A percentile compares a stretch with the other conserved stretches of the same genome.
Evolutionary conservation across 1,284 basidiomycete species (phyloP).

Genomic region (Anthracocystis panici-leucophaei): DNA sequence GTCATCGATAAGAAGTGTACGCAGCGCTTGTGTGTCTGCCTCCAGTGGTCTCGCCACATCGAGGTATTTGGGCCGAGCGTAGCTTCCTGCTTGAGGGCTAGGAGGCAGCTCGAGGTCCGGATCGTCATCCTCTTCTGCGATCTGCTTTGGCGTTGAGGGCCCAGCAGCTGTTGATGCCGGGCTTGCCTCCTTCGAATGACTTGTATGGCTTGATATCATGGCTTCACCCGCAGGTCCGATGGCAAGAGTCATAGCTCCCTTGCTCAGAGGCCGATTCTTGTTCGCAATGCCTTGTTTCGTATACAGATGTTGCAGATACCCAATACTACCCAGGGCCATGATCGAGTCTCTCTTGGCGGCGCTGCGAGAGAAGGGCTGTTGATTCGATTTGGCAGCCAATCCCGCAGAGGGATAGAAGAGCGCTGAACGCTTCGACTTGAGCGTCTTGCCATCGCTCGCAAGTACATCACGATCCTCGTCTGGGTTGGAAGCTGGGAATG

Average conservation of each 20-base stretch:
- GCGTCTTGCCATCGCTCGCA: slow-evolving; percentile 33
- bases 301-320: slow-evolving; percentile 58
- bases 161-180: background rate
- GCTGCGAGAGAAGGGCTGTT: slow-evolving; percentile 56
- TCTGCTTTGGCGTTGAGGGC: slow-evolving; percentile 4
- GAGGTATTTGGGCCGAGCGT: slow-evolving; percentile 31
- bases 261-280: slow-evolving; percentile 39
- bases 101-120: slow-evolving; percentile 29
- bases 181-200: background rate
- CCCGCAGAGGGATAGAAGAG: slow-evolving; percentile 52
- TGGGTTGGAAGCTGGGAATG: slow-evolving; percentile 34
- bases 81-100: slow-evolving; percentile 35
- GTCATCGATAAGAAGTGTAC: slow-evolving; percentile 21
- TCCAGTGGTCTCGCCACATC: slow-evolving; percentile 50
- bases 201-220: slow-evolving; percentile 15
- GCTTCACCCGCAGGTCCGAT: slow-evolving; percentile 55
- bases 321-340: slow-evolving; percentile 58
- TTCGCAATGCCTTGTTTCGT: slow-evolving; percentile 59
- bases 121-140: slow-evolving; percentile 23
- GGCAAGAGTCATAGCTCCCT: slow-evolving; percentile 44
- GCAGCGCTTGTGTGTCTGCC: slow-evolving; percentile 46
- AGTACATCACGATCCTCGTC: slow-evolving; percentile 38
- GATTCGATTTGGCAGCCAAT: slow-evolving; percentile 49
- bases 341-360: slow-evolving; percentile 59
- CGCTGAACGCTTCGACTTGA: slow-evolving; percentile 21